phyloP scores from a whole-genome alignment of 495 filamentous ascomycete species.

The Aspergillus leporis region DNA sequence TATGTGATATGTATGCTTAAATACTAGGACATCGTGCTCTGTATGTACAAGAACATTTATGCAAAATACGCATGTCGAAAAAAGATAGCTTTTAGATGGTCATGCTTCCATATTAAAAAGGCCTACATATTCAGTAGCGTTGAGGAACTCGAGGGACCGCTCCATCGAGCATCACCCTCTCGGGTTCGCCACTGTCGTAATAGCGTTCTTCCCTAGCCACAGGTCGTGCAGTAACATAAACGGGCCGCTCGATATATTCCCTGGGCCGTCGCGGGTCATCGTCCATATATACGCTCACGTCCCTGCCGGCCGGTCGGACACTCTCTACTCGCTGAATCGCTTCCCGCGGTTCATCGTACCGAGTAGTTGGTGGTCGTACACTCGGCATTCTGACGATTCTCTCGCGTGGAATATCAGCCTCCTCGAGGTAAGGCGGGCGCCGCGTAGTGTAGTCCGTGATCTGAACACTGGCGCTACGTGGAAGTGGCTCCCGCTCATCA shows the following conservation, averaged over 20 bases:
- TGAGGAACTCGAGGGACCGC: slow-evolving; percentile 33
- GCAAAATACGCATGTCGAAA: background rate
- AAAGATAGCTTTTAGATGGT: background rate
- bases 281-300: slow-evolving; percentile 43
- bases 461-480: slow-evolving; percentile 43
- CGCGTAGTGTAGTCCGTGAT: slow-evolving; percentile 43
- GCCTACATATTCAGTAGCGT: slow-evolving; percentile 26
- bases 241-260: slow-evolving; percentile 47
- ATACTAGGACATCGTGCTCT: background rate
- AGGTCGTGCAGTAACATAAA: slow-evolving; percentile 32
- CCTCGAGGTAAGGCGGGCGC: slow-evolving; percentile 41
- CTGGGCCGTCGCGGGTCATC: slow-evolving; percentile 35
- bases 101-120: slow-evolving; percentile 1
- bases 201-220: slow-evolving; percentile 38
- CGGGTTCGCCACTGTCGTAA: slow-evolving; percentile 37
- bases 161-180: slow-evolving; percentile 33
- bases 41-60: background rate
- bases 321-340: slow-evolving; percentile 51
- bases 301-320: slow-evolving; percentile 47
- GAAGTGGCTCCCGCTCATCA: slow-evolving; percentile 38
- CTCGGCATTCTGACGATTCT: slow-evolving; percentile 58
- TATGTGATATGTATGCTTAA: background rate
- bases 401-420: slow-evolving; percentile 49
- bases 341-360: slow-evolving; percentile 56
- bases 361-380: slow-evolving; percentile 54